These are phyloP conservation scores for Backusella tuberculispora DNA, from an alignment of 192 early-diverging fungal genomes.

Conservation along the genomic window DNA sequence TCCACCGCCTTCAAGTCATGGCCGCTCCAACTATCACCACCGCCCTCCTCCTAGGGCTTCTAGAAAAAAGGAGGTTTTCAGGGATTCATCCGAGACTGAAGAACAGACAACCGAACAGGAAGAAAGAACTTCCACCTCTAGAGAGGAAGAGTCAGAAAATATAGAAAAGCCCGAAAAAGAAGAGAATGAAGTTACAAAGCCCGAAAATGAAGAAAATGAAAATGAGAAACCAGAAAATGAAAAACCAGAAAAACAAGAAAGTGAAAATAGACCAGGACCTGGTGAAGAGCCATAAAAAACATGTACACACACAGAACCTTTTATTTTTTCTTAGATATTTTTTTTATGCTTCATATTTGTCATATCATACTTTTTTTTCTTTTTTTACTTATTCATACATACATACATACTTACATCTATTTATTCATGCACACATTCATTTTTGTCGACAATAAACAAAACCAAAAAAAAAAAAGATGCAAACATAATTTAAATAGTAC, in stretches of 20 bases:
- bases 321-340: not conserved
- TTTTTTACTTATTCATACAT: not conserved
- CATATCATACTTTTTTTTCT: not conserved
- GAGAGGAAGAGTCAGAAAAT: not conserved
- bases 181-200: not conserved
- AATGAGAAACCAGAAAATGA: not conserved
- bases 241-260: not conserved
- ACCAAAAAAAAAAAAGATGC: not conserved
- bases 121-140: not conserved
- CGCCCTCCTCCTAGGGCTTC: not conserved
- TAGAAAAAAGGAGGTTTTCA: too few species aligned
- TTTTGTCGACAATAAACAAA: not conserved
- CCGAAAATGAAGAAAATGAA: not conserved
- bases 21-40: not conserved
- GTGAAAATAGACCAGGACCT: constrained; percentile 1
- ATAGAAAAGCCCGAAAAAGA: not conserved
- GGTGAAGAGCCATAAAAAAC: not conserved
- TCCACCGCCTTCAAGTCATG: not conserved
- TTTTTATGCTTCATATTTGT: not conserved
- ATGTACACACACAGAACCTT: not conserved
- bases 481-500: too few species aligned
- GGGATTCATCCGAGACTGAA: not conserved
- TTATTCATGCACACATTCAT: not conserved
- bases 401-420: not conserved
- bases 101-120: not conserved